phyloP scores from a whole-genome alignment of 1,139 yeast genomes.

The Suzukiozyma palmioleophila region DNA sequence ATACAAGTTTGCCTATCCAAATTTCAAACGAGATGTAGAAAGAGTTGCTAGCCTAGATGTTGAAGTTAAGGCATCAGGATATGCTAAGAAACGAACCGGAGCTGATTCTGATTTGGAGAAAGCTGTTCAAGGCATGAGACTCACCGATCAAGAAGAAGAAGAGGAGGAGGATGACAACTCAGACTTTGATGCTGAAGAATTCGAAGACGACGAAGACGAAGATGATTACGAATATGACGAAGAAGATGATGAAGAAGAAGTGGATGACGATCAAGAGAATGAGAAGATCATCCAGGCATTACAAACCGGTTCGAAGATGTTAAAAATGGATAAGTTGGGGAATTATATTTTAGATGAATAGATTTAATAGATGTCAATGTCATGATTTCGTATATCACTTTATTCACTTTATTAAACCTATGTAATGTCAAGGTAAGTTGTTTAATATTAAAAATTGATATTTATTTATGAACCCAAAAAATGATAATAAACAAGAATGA shows the following conservation, averaged over 20 bases:
- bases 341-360: conserved; percentile 62
- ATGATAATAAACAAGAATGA: conserved; percentile 6
- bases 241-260: conserved; percentile 30
- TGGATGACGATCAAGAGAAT: conserved; percentile 51
- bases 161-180: conserved; percentile 25
- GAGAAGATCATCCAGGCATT: conserved; percentile 70
- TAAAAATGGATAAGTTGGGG: conserved; percentile 78
- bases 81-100: conserved; percentile 61
- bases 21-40: conserved; percentile 67
- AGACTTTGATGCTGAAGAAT: conserved; percentile 29
- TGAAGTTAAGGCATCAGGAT: conserved; percentile 89
- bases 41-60: conserved; percentile 71
- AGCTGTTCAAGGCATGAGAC: conserved; percentile 67
- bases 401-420: conserved; percentile 5
- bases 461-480: conserved; percentile 7
- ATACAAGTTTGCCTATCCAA: conserved; percentile 73
- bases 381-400: conserved; percentile 8
- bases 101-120: conserved; percentile 64
- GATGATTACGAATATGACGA: conserved; percentile 24
- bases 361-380: conserved; percentile 6
- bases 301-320: conserved; percentile 51
- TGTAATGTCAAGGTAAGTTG: neutral
- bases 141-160: conserved; percentile 24
- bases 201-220: conserved; percentile 22
- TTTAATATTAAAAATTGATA: conserved; percentile 3